These are phyloP conservation scores for Inga leiocalycina DNA, from an alignment of 306 rosid genomes.

Conservation along the genomic window DNA sequence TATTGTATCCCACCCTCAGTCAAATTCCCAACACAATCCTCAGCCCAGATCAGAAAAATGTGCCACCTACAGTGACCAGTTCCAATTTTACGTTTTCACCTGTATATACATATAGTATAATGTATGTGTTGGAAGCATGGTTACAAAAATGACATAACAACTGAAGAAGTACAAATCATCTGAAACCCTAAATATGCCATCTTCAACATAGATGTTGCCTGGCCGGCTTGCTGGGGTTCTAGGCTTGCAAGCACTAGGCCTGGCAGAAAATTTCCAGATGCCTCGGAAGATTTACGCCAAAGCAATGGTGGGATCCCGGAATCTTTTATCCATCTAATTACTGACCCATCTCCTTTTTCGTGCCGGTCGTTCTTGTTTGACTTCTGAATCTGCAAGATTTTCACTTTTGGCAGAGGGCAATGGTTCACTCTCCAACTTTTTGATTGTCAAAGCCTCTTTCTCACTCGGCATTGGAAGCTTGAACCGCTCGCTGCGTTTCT, in stretches of 20 bases:
- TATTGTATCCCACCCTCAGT: constrained; percentile 41
- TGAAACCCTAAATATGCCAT: constrained; percentile 47
- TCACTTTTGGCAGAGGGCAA: constrained; percentile 68
- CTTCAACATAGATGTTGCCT: constrained; percentile 30
- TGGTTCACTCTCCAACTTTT: constrained; percentile 79
- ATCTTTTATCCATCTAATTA: constrained; percentile 39
- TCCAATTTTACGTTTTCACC: constrained; percentile 65
- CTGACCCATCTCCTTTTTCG: constrained; percentile 96
- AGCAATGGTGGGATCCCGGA: constrained; percentile 23
- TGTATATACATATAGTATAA: constrained; percentile 63
- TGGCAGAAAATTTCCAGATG: constrained; percentile 36
- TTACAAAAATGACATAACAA: constrained; percentile 48
- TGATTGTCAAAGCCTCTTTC: constrained; percentile 64
- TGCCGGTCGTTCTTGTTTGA: constrained; percentile 94
- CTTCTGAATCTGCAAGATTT: constrained; percentile 63
- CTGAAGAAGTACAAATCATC: constrained; percentile 45
- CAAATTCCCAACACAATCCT: constrained; percentile 27
- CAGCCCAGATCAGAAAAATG: constrained; percentile 44
- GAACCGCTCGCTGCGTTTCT: constrained; percentile 98
- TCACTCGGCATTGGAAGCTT: constrained; percentile 97
- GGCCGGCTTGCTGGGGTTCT: constrained; percentile 39
- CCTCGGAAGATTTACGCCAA: constrained; percentile 19
- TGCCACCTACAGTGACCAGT: constrained; percentile 61
- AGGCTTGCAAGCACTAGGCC: constrained; percentile 32
- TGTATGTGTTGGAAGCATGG: constrained; percentile 46